Evolutionary conservation across 345 rosid species (phyloP).

Genomic region (Citrus hindsii): DNA sequence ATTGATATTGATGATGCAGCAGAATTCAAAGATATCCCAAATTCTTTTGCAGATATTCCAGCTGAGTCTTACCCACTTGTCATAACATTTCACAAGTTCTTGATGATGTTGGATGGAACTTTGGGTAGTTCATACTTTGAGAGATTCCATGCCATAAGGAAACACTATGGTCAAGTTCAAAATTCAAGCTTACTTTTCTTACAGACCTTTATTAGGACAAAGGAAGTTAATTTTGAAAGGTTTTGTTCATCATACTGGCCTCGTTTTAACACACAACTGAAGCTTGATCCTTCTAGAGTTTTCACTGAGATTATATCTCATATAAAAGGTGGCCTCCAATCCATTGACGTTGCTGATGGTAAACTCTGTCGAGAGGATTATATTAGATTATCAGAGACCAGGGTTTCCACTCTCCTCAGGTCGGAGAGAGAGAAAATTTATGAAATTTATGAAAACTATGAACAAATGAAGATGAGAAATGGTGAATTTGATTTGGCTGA

Average conservation of each 20-base stretch:
- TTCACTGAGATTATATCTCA: too few relatives aligned
- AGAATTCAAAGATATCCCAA: conserved; percentile 39
- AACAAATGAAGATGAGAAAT: conserved; percentile 34
- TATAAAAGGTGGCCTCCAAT: too few relatives aligned
- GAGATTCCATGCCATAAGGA: conserved; percentile 34
- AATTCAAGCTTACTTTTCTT: conserved; percentile 20
- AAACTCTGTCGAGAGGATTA: conserved; percentile 34
- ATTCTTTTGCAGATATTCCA: conserved; percentile 38
- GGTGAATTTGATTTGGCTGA: conserved; percentile 60
- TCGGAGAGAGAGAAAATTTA: conserved; percentile 34
- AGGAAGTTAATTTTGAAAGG: conserved; percentile 44
- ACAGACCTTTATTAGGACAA: conserved; percentile 34
- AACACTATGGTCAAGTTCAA: conserved; percentile 14
- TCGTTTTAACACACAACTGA: conserved; percentile 20
- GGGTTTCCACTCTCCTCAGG: conserved; percentile 30
- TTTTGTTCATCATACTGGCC: conserved; percentile 47
- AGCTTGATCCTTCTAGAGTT: too few relatives aligned
- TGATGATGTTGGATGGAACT: conserved; percentile 62
- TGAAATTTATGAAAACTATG: conserved; percentile 40
- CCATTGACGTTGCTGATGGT: background rate
- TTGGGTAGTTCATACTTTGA: conserved; percentile 46
- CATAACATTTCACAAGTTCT: conserved; percentile 46
- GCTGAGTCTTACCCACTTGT: conserved; percentile 40
- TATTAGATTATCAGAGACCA: conserved; percentile 29
- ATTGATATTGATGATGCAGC: conserved; percentile 22